Evolutionary conservation across 257 asterid species (phyloP).

Genomic region (Vinca minor): DNA sequence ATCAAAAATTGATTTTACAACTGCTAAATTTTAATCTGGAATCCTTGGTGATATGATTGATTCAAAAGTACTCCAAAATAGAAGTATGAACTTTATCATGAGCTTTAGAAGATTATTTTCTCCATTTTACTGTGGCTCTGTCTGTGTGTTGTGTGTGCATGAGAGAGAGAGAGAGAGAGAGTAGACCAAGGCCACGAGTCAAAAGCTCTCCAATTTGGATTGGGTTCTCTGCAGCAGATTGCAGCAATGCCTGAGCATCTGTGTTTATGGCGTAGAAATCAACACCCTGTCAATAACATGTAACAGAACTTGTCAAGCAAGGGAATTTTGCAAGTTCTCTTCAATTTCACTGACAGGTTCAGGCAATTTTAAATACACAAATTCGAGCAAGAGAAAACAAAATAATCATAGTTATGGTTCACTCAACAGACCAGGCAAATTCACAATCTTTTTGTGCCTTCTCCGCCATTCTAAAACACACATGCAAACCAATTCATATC

Average conservation of each 20-base stretch:
- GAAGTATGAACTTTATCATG: background rate
- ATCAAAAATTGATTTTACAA: background rate
- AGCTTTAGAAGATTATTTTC: background rate
- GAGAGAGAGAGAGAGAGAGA: conserved; percentile 8
- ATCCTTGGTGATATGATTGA: background rate
- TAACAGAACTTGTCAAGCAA: conserved; percentile 15
- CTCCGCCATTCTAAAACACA: background rate
- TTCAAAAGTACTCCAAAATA: background rate
- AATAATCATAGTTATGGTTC: background rate
- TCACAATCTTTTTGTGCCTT: background rate
- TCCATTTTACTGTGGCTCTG: background rate
- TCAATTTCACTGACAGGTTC: background rate
- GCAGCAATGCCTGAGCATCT: conserved; percentile 87
- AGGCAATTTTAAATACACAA: background rate
- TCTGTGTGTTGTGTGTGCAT: background rate
- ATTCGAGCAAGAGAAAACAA: background rate
- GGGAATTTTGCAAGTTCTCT: background rate
- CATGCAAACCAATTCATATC: background rate
- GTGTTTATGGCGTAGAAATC: conserved; percentile 94
- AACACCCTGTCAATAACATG: conserved; percentile 58
- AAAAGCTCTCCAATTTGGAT: conserved; percentile 96
- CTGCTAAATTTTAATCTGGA: background rate
- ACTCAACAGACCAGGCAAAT: background rate
- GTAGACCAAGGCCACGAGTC: conserved; percentile 95
- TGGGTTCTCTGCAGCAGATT: conserved; percentile 82